Base-by-base conservation (phyloP, 108 stramenopile genomes). In the Skeletonema menzelii region DNA sequence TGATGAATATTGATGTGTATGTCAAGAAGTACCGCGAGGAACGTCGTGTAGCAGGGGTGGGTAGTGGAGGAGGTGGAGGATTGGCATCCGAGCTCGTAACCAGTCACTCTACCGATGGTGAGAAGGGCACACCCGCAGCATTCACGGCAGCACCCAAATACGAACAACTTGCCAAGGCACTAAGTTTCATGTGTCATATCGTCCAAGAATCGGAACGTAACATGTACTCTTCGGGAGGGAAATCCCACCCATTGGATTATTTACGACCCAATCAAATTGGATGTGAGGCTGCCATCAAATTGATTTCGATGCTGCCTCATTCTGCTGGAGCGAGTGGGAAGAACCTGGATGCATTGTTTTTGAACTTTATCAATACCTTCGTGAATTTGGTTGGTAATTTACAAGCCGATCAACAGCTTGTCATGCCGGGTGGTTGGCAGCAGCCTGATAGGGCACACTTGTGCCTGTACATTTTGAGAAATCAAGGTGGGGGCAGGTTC, bases 401-500 rank as follows among this genome's bases (percentile, higher is more conserved):
- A 22, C 87, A 91, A 70, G 60, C 77, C 1, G 76, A 88, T 37
- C 91, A 94, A 64, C 92, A 94, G 69, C 56, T 96, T 27, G 92
- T 92, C 14, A 34, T 93, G 59, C 95, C 95, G 3, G 95, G 95
- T 53, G 95, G 95, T n/a, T 96, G 92, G 92, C 92, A 92, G 72
- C 87, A 89, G 59, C 88, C 91, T 0, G 90, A 94, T 42, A 46
- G 59, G 32, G 79, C 82, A 5, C 90, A 96, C 57, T 47, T 96
- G 32, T 91, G 91, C 75, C 68, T 96, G 11, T 96, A 96, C 72
- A 88, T 96, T 59, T 71, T 96, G 60, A 78, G 92, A 37, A 85
- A 91, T 59, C 81, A 81, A 37, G 91, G 90, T 13, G 75, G 80
- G 66, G 80, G 83, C 65, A 88, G 84, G 44, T 96, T 88, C 63